These are phyloP conservation scores for Globisporangium viniferum DNA, from an alignment of 352 stramenopile genomes.

Conservation along the genomic window DNA sequence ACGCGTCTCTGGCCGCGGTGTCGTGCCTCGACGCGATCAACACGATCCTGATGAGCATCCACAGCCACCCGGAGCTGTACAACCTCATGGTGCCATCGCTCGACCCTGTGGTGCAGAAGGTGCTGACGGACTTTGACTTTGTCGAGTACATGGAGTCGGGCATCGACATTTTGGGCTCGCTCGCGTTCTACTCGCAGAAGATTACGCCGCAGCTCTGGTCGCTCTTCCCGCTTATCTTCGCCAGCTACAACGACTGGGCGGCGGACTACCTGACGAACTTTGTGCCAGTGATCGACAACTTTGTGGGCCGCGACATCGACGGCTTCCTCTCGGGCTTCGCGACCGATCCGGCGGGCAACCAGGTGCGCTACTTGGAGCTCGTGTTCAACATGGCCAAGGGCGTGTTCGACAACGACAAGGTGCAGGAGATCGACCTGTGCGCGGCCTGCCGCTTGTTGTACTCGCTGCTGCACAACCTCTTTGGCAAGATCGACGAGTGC, in stretches of 20 bases:
- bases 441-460: constrained; percentile 73
- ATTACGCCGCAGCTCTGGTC: constrained; percentile 93
- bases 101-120: constrained; percentile 93
- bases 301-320: constrained; percentile 85
- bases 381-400: constrained; percentile 78
- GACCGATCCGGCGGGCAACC: constrained; percentile 40
- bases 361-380: constrained; percentile 70
- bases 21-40: constrained; percentile 85
- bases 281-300: constrained; percentile 95
- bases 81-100: constrained; percentile 93
- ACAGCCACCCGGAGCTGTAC: constrained; percentile 81
- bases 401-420: constrained; percentile 57
- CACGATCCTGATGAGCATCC: constrained; percentile 82
- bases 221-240: constrained; percentile 96
- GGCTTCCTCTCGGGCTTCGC: constrained; percentile 57
- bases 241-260: constrained; percentile 94
- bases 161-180: constrained; percentile 94
- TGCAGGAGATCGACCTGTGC: constrained; percentile 72
- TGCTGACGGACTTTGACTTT: constrained; percentile 95
- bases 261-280: constrained; percentile 97
- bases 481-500: constrained; percentile 77
- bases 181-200: constrained; percentile 94
- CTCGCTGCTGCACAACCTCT: constrained; percentile 82
- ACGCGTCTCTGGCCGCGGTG: constrained; percentile 95
- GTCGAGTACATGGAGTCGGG: constrained; percentile 97